A percentile compares a stretch with the other conserved stretches of the same genome.
phyloP scores from a whole-genome alignment of 768 basidiomycete species.

The Tylopilus rubrobrunneus region DNA sequence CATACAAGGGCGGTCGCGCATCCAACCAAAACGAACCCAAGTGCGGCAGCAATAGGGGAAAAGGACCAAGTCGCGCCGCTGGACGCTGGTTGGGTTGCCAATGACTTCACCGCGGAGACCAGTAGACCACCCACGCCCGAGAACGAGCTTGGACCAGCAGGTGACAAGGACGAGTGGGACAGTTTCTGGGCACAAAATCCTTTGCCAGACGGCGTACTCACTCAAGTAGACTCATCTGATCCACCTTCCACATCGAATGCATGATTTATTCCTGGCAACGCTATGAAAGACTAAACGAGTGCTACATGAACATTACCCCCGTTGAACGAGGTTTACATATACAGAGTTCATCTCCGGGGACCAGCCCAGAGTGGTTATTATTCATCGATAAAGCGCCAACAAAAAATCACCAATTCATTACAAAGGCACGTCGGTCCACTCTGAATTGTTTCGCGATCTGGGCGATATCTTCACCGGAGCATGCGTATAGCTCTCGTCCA shows the following conservation, averaged over 20 bases:
- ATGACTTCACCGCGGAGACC: conserved; percentile 17
- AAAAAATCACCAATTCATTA: conserved; percentile 4
- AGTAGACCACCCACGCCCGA: conserved; percentile 20
- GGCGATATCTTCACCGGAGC: conserved; percentile 6
- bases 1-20: background rate
- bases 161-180: conserved; percentile 46
- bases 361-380: conserved; percentile 10
- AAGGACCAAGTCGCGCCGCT: conserved; percentile 31
- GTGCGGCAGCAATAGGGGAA: background rate
- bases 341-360: conserved; percentile 3
- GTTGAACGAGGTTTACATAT: background rate
- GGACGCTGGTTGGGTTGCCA: conserved; percentile 33
- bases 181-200: conserved; percentile 41
- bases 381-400: background rate
- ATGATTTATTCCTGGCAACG: conserved; percentile 4
- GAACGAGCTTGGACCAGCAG: conserved; percentile 20
- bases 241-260: conserved; percentile 7
- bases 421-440: conserved; percentile 23
- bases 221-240: conserved; percentile 11
- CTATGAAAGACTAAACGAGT: conserved; percentile 7
- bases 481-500: conserved; percentile 19
- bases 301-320: background rate
- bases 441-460: conserved; percentile 11
- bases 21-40: conserved; percentile 9
- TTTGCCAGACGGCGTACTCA: conserved; percentile 37